Base-by-base conservation (phyloP, 495 filamentous ascomycete species). In the Xylaria nigripes region DNA sequence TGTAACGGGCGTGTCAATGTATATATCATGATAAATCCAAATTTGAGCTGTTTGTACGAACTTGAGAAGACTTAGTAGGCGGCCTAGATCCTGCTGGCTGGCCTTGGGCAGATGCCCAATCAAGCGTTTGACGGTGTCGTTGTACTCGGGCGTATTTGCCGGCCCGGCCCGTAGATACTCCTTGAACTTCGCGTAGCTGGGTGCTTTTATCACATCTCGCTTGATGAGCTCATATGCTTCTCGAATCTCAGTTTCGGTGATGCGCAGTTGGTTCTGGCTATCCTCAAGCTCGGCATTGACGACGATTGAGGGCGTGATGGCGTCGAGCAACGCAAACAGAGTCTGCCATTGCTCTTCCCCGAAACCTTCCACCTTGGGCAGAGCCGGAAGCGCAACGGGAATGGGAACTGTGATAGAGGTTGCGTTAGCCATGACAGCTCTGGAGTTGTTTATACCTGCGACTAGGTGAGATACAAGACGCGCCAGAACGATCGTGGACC, bases 121-220 rank as follows among this genome's bases (percentile, higher is more conserved):
- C 8, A 57, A 46, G 13, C 56, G 57, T 41, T 61, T 65, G 24
- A 67, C 48, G 34, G 63, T 22, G 9, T 54, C 43, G 6, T 59
- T 13, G 23, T 70, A 69, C 1, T 51, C 36, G 5, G 67, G 64
- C 30, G 66, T 68, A 18, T 59, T 55, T 2, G 62, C 51, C 29
- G 64, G 65, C 5, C 63, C 54, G 36, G 62, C 61, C 23, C 58
- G 58, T 6, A 75, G 69, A 49, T 70, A 73, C n/a, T 65, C 62
- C 15, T 65, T 56, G 48, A 75, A 65, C 16, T 60, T 49, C 7
- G 65, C 65, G 42, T 58, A 51, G 22, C 57, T 51, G 8, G 63
- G 68, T 2, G 68, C 56, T 1, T 55, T 42, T 16, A 42, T 54
- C 62, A 72, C 52, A 22, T 48, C 51, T 16, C 23, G 55, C 38